Evolutionary conservation across 2,329 filamentous ascomycete species (phyloP), one percentile per base, ranked within the genome.

Genomic region (Pseudocercospora musae): DNA sequence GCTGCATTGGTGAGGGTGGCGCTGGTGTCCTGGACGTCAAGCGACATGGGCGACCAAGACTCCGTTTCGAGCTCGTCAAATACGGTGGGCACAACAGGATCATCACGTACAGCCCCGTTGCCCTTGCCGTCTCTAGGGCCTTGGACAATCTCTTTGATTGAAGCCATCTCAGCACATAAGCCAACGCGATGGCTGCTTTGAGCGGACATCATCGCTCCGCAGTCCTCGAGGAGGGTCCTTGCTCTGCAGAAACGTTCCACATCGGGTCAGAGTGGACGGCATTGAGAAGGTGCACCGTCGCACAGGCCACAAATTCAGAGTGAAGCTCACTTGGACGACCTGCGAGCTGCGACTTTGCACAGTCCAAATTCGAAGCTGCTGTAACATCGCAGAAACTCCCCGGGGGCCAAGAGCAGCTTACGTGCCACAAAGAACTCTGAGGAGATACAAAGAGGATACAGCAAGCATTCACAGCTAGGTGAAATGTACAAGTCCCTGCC

Each of bases 81-180:
- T 76, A 73, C 66, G 80, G 80, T 90, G 88, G 86, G 5, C 90
- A 93, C 72, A 92, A 91, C 71, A 79, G 84, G 56, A 81, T 92
- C 42, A 83, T 90, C 73, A 84, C 84, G 6, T 89, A 85, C 71
- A 82, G 87, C 1, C 82, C 87, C 3, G 84, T 91, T 15, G 75
- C 83, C 8, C 76, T 89, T 42, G 88, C 88, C 1, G 81, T 90
- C 0, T 82, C 88, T 79, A 82, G 87, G 62, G 85, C 85, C 1
- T 91, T 91, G 74, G 84, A 84, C 37, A 66, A 70, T 33, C 33
- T 66, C 46, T 68, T 69, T 40, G 37, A 40, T 3, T 40, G 37
- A 40, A 6, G 5, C 2, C 2, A 8, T 7, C 15, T 7, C 5
- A 40, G 5, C 15, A 18, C 7, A 18, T 4, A 40, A n/a, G 1